A percentile compares a stretch with the other conserved stretches of the same genome.
These are phyloP conservation scores for Biscogniauxia mediterranea DNA, from an alignment of 2,329 filamentous ascomycete genomes.

Conservation along the genomic window DNA sequence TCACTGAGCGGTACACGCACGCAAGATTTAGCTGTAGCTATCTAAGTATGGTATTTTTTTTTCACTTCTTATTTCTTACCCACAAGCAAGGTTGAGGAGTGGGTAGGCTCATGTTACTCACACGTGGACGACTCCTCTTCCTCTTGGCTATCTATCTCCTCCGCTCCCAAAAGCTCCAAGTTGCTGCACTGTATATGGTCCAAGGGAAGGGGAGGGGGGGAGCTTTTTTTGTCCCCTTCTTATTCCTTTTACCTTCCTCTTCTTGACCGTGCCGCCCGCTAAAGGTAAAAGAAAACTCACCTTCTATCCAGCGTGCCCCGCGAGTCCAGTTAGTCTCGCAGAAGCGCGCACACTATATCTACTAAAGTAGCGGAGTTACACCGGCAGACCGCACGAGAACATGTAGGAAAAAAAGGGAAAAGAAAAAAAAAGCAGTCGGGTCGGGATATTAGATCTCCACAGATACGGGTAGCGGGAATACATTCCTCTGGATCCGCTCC, in stretches of 20 bases:
- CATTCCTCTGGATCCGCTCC: conserved; percentile 12
- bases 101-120: neutral
- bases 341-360: neutral
- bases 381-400: conserved; percentile 11
- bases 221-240: neutral
- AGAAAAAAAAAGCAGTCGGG: conserved; percentile 13
- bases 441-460: conserved; percentile 15
- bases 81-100: neutral
- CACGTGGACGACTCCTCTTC: neutral
- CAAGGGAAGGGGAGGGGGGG: neutral
- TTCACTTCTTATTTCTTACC: too few relatives aligned
- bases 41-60: neutral
- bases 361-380: conserved; percentile 3
- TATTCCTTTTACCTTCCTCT: too few relatives aligned
- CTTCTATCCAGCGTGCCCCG: neutral
- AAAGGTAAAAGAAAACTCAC: neutral
- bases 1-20: neutral
- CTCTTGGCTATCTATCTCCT: neutral
- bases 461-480: conserved; percentile 17
- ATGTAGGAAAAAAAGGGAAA: too few relatives aligned
- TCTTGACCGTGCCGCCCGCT: neutral
- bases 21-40: neutral
- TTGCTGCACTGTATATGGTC: neutral
- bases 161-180: neutral
- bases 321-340: neutral